A percentile compares a stretch with the other conserved stretches of the same genome.
phyloP scores from a whole-genome alignment of 352 stramenopile genomes.

The Phytophthora chlamydospora region DNA sequence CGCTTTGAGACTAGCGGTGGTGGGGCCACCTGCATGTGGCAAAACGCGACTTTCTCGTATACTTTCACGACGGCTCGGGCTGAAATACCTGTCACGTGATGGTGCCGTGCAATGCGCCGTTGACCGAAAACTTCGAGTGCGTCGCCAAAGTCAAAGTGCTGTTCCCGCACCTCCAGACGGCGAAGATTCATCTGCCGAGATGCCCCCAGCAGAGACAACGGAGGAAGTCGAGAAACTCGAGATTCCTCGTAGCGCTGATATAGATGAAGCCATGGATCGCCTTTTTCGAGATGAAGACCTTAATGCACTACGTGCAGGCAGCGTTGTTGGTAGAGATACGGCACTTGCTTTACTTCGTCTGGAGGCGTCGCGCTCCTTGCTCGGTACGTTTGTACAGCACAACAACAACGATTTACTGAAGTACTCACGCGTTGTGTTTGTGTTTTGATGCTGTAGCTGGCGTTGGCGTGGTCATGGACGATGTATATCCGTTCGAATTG shows the following conservation, averaged over 20 bases:
- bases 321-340: slow-evolving; percentile 28
- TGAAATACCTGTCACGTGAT: slow-evolving; percentile 58
- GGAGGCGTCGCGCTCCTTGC: slow-evolving; percentile 43
- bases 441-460: slow-evolving; percentile 36
- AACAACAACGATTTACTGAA: neutral
- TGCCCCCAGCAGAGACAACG: slow-evolving; percentile 4
- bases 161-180: neutral
- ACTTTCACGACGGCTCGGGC: slow-evolving; percentile 45
- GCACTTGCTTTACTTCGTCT: slow-evolving; percentile 46
- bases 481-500: slow-evolving; percentile 59
- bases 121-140: slow-evolving; percentile 28
- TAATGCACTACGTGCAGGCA: slow-evolving; percentile 40
- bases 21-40: slow-evolving; percentile 57
- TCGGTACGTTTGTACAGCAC: slow-evolving; percentile 30
- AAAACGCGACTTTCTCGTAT: slow-evolving; percentile 62
- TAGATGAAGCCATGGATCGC: slow-evolving; percentile 25
- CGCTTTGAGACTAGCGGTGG: slow-evolving; percentile 55
- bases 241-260: slow-evolving; percentile 4
- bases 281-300: slow-evolving; percentile 51
- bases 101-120: slow-evolving; percentile 51
- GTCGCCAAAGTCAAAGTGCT: slow-evolving; percentile 5
- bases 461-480: slow-evolving; percentile 68
- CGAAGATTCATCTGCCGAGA: slow-evolving; percentile 15
- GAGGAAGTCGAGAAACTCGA: slow-evolving; percentile 14
- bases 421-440: slow-evolving; percentile 10